Percentiles rank a stretch among this genome's conserved stretches.
These are phyloP conservation scores for Chlamydomonas sphaeroides DNA, from an alignment of 139 green algal genomes.

Conservation along the genomic window DNA sequence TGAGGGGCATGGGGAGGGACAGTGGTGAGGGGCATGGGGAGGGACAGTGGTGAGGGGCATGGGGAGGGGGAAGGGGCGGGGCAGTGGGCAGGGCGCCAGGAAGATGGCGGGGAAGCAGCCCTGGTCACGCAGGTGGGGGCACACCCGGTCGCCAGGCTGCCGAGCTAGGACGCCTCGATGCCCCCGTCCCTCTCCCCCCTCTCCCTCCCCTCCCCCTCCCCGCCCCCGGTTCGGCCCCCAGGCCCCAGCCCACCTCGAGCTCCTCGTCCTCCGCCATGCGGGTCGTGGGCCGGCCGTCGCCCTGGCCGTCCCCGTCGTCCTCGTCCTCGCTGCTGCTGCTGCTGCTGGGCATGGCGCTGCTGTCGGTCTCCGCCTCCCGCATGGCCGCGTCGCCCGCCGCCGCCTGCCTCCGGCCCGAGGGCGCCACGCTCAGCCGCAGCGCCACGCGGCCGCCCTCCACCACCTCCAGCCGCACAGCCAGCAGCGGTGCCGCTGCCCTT, in stretches of 20 bases:
- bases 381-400: slow-evolving; percentile 32
- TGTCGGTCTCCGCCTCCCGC: slow-evolving; percentile 40
- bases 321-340: slow-evolving; percentile 16
- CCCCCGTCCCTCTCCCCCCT: too few species aligned
- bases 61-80: too few species aligned
- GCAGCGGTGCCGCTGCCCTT: neutral
- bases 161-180: too few species aligned
- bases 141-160: too few species aligned
- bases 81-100: too few species aligned
- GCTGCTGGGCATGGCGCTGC: slow-evolving; percentile 23
- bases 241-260: slow-evolving; percentile 27
- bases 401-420: neutral
- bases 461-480: neutral
- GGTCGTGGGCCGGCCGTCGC: neutral
- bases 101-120: too few species aligned
- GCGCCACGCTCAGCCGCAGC: neutral
- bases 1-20: too few species aligned
- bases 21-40: too few species aligned
- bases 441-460: neutral
- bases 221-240: too few species aligned
- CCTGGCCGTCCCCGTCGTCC: neutral
- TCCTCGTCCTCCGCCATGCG: slow-evolving; percentile 28
- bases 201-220: too few species aligned
- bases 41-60: too few species aligned
- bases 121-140: too few species aligned